Conservation (phyloP, 177 flowering plant species). For the Vitis hybrid region DNA sequence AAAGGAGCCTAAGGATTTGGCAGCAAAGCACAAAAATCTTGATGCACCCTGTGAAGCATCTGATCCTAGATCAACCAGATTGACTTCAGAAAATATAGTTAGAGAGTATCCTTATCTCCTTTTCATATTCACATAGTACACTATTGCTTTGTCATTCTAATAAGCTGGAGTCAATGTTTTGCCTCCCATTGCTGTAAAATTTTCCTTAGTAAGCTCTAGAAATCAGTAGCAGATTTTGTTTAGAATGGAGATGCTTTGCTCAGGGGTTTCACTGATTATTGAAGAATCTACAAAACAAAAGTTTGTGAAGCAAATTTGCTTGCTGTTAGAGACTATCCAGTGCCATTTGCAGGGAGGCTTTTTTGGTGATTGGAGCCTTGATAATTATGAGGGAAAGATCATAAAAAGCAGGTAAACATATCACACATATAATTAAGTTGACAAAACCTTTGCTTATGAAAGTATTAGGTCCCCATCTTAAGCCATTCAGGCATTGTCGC, state of each 20-base stretch:
- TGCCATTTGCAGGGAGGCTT: slow-evolving; percentile 74
- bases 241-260: slow-evolving; percentile 84
- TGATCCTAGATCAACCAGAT: slow-evolving; percentile 20
- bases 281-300: slow-evolving; percentile 47
- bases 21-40: slow-evolving; percentile 32
- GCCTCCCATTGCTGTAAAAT: not conserved
- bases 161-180: not conserved
- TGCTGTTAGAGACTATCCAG: slow-evolving; percentile 64
- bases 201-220: slow-evolving; percentile 58
- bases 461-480: not conserved
- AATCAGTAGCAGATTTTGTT: slow-evolving; percentile 86
- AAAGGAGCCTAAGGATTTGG: slow-evolving; percentile 70
- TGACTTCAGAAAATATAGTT: slow-evolving; percentile 41
- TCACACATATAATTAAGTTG: no score
- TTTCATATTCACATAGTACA: not conserved
- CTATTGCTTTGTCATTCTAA: not conserved
- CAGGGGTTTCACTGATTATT: slow-evolving; percentile 41
- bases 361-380: slow-evolving; percentile 79
- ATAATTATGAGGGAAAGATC: slow-evolving; percentile 60
- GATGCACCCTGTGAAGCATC: slow-evolving; percentile 24
- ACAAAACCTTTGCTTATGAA: no score
- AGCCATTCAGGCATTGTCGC: not conserved
- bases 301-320: slow-evolving; percentile 82
- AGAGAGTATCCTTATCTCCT: slow-evolving; percentile 77
- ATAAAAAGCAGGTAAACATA: slow-evolving; percentile 63